Evolutionary conservation across 371 early-diverging fungal genomes (phyloP).

Genomic region (Syncephalastrum contaminatum): DNA sequence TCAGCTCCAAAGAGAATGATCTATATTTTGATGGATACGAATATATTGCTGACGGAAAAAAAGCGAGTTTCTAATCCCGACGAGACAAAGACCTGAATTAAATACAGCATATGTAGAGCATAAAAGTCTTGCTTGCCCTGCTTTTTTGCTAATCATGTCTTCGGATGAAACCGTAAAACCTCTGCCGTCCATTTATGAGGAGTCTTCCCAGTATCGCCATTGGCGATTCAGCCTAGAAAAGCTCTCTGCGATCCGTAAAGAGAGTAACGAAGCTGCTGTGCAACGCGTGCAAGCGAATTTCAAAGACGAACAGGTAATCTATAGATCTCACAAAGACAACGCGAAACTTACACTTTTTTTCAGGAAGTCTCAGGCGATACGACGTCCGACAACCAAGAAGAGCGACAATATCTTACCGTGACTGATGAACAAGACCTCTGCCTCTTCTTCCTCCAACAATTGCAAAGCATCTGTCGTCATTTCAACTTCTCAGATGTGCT

Average conservation of each 20-base stretch:
- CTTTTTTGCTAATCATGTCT: neutral
- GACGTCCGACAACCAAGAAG: slow-evolving; percentile 2
- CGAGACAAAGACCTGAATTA: too few species aligned
- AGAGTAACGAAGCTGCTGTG: slow-evolving; percentile 58
- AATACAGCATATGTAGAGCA: too few species aligned
- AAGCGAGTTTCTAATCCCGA: too few species aligned
- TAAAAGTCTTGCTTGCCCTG: neutral
- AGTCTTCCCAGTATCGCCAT: slow-evolving; percentile 70
- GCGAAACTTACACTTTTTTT: neutral
- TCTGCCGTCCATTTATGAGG: slow-evolving; percentile 37
- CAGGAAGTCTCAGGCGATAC: slow-evolving; percentile 6
- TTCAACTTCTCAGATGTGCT: slow-evolving; percentile 60
- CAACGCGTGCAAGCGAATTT: slow-evolving; percentile 55
- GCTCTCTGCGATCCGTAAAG: slow-evolving; percentile 59
- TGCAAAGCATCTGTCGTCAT: slow-evolving; percentile 29
- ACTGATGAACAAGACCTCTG: slow-evolving; percentile 54
- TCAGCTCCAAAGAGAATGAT: too few species aligned
- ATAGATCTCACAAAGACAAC: neutral
- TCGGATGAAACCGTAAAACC: slow-evolving; percentile 1
- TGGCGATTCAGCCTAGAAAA: slow-evolving; percentile 69
- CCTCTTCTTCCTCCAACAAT: slow-evolving; percentile 45
- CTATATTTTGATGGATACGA: too few species aligned
- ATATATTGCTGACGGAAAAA: too few species aligned
- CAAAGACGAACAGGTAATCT: slow-evolving; percentile 49
- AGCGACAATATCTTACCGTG: slow-evolving; percentile 45